phyloP scores from a whole-genome alignment of 495 filamentous ascomycete genomes.

The Neurospora intermedia region DNA sequence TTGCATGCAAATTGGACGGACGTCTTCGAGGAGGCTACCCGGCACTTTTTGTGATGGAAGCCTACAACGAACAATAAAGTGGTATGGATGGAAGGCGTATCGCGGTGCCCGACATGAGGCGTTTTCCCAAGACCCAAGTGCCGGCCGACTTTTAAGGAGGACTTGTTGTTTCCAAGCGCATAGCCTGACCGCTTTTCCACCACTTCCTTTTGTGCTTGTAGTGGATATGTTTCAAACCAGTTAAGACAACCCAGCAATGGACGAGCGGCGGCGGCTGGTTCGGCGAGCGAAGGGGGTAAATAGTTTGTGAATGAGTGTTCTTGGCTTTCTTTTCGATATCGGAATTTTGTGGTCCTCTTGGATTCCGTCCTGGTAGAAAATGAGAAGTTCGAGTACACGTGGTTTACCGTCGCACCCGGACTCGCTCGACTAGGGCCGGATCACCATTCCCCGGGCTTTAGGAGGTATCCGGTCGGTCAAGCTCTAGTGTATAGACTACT shows the following conservation, averaged over 20 bases:
- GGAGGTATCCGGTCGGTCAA: neutral
- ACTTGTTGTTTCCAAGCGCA: neutral
- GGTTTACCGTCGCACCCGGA: neutral
- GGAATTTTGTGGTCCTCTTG: neutral
- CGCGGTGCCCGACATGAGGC: neutral
- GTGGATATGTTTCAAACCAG: neutral
- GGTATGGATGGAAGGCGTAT: neutral
- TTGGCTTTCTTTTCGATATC: neutral
- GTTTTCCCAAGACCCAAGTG: neutral
- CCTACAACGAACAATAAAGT: neutral
- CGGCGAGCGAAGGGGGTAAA: neutral
- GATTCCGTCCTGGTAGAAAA: neutral
- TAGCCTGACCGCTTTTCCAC: neutral
- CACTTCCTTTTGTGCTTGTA: neutral
- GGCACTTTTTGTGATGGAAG: neutral
- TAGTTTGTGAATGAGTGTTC: neutral
- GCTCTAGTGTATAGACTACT: neutral
- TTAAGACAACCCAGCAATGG: neutral
- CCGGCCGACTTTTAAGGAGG: neutral
- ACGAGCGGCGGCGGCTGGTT: neutral
- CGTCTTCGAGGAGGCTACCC: neutral
- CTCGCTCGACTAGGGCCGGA: neutral
- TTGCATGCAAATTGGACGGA: neutral
- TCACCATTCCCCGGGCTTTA: neutral
- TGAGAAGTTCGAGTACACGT: neutral